Evolutionary conservation across 352 stramenopile species (phyloP).

Genomic region (Aphanomyces cochlioides): DNA sequence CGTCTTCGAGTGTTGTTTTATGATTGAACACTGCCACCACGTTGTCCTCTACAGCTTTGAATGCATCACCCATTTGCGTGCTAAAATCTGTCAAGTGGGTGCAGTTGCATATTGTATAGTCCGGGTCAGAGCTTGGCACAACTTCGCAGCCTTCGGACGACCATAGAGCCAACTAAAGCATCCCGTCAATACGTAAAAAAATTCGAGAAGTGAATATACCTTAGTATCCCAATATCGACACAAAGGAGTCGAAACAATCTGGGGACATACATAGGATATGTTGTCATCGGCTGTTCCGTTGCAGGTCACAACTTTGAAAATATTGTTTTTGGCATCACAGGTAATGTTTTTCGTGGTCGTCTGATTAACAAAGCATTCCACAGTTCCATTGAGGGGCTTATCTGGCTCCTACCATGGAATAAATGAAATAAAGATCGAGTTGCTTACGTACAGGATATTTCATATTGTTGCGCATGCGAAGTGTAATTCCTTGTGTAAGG

Average conservation of each 20-base stretch:
- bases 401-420: neutral
- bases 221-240: constrained; percentile 59
- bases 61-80: constrained; percentile 55
- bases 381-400: neutral
- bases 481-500: neutral
- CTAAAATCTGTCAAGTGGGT: constrained; percentile 72
- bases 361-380: neutral
- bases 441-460: constrained; percentile 1
- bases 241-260: constrained; percentile 35
- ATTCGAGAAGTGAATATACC: neutral
- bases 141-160: constrained; percentile 54
- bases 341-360: neutral
- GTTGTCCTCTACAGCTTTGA: constrained; percentile 52
- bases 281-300: constrained; percentile 50
- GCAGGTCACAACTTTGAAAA: constrained; percentile 18
- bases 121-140: constrained; percentile 44
- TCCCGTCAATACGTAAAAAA: neutral
- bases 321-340: neutral
- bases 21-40: constrained; percentile 58
- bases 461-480: constrained; percentile 12
- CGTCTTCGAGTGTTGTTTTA: constrained; percentile 50
- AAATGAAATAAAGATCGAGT: neutral
- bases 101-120: constrained; percentile 74
- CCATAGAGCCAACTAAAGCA: constrained; percentile 41
- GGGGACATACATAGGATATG: constrained; percentile 49